Conservation (phyloP, 331 rosid genomes). For the Acacia concinna region DNA sequence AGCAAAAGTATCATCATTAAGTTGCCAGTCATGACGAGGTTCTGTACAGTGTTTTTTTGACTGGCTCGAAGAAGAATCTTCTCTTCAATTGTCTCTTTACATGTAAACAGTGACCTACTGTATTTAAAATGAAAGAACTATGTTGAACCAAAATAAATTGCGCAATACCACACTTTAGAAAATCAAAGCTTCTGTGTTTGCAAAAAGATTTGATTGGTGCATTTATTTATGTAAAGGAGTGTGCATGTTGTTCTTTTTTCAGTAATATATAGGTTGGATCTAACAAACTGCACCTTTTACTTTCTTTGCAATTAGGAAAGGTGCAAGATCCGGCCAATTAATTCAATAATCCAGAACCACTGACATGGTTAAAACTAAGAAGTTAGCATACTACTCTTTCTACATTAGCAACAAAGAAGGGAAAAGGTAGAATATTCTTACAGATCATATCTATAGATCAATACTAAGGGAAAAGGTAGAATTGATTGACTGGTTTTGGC, state of each 20-base stretch:
- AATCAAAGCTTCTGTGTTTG: neutral
- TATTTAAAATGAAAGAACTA: slow-evolving; percentile 44
- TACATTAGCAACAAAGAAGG: neutral
- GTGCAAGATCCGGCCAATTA: neutral
- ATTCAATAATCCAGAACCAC: neutral
- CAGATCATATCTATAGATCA: too few relatives aligned
- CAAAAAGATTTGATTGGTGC: neutral
- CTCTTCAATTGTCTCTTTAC: slow-evolving; percentile 58
- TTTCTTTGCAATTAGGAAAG: neutral
- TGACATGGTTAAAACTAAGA: neutral
- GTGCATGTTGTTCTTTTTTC: neutral
- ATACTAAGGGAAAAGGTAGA: neutral
- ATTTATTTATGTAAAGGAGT: neutral
- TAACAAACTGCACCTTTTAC: neutral
- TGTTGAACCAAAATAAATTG: neutral
- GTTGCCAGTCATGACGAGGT: slow-evolving; percentile 71
- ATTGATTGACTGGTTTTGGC: slow-evolving; percentile 69
- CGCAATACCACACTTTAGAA: neutral
- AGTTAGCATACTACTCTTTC: neutral
- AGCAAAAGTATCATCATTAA: slow-evolving; percentile 88
- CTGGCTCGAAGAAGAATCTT: slow-evolving; percentile 55
- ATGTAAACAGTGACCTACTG: slow-evolving; percentile 53
- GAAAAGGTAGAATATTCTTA: neutral
- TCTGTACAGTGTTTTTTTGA: slow-evolving; percentile 56
- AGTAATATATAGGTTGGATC: neutral